These are phyloP conservation scores for Fusarium sp. DNA, from an alignment of 2,329 filamentous ascomycete species.

Conservation along the genomic window DNA sequence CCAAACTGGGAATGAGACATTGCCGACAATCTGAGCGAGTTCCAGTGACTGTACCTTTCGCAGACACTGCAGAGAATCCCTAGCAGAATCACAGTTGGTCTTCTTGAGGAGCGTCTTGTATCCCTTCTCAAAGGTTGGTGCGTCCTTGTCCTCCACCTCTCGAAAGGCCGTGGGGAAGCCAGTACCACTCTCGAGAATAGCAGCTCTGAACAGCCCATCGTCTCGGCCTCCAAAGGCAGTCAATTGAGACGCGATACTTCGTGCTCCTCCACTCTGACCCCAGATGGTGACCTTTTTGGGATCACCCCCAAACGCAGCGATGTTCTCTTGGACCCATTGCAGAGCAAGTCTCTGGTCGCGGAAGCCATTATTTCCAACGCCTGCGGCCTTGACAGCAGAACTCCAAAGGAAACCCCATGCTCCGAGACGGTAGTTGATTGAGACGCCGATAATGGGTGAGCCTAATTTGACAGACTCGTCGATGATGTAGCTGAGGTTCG, in stretches of 20 bases:
- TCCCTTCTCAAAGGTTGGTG: conserved; percentile 4
- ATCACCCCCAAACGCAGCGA: conserved; percentile 23
- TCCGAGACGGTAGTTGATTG: conserved; percentile 33
- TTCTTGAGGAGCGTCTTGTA: neutral
- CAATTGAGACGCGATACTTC: conserved; percentile 21
- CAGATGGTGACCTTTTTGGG: conserved; percentile 17
- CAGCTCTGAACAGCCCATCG: conserved; percentile 20
- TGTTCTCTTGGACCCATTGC: conserved; percentile 25
- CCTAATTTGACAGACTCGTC: conserved; percentile 29
- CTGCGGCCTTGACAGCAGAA: conserved; percentile 3
- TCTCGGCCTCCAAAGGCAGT: conserved; percentile 20
- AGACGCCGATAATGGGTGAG: conserved; percentile 14
- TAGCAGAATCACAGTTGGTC: neutral
- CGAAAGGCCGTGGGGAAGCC: conserved; percentile 20
- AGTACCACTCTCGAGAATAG: conserved; percentile 26
- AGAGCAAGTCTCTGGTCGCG: conserved; percentile 28
- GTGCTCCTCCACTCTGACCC: conserved; percentile 31
- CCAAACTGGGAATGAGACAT: conserved; percentile 21
- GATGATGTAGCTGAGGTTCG: conserved; percentile 13
- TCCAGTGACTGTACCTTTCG: conserved; percentile 18
- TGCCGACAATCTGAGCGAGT: conserved; percentile 10
- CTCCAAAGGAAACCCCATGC: conserved; percentile 27
- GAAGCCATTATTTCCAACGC: conserved; percentile 22
- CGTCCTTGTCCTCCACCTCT: neutral
- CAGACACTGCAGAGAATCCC: conserved; percentile 16